Evolutionary conservation across 177 flowering plant genomes (phyloP).

Genomic region (Vitis hybrid): DNA sequence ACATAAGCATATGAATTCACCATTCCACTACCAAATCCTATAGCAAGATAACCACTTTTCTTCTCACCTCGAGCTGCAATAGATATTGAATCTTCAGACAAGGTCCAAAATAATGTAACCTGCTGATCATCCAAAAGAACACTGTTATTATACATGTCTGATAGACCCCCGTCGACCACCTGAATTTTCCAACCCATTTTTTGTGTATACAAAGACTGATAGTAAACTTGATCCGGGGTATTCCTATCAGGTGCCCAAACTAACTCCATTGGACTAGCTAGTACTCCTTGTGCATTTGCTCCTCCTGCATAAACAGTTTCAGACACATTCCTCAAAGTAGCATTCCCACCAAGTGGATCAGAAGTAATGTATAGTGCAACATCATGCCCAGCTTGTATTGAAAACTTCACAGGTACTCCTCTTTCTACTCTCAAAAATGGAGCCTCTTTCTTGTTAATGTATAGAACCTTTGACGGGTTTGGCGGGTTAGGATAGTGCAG

Average conservation of each 20-base stretch:
- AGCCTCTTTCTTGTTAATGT: slow-evolving; percentile 89
- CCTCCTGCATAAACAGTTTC: slow-evolving; percentile 92
- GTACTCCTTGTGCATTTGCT: slow-evolving; percentile 82
- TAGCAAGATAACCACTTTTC: slow-evolving; percentile 90
- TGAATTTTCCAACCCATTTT: slow-evolving; percentile 98
- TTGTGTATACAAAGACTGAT: slow-evolving; percentile 65
- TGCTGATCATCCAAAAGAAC: slow-evolving; percentile 95
- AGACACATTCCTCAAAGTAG: slow-evolving; percentile 65
- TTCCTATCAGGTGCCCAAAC: slow-evolving; percentile 87
- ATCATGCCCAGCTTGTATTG: slow-evolving; percentile 94
- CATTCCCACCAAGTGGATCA: slow-evolving; percentile 90
- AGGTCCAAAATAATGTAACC: slow-evolving; percentile 88
- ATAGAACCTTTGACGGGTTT: slow-evolving; percentile 77
- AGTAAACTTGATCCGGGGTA: slow-evolving; percentile 89
- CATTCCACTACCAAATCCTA: slow-evolving; percentile 91
- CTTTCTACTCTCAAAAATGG: slow-evolving; percentile 92
- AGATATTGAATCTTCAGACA: slow-evolving; percentile 66
- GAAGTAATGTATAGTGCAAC: slow-evolving; percentile 89
- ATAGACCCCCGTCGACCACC: slow-evolving; percentile 95
- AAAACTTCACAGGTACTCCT: slow-evolving; percentile 88
- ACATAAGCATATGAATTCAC: slow-evolving; percentile 88
- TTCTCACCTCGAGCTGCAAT: slow-evolving; percentile 92
- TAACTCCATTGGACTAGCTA: slow-evolving; percentile 77
- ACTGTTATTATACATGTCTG: slow-evolving; percentile 93
- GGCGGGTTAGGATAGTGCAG: slow-evolving; percentile 89